Percentiles rank a stretch among this genome's conserved stretches.
Conservation (phyloP, 192 early-diverging fungal species). For the Backusella tarrabulga region DNA sequence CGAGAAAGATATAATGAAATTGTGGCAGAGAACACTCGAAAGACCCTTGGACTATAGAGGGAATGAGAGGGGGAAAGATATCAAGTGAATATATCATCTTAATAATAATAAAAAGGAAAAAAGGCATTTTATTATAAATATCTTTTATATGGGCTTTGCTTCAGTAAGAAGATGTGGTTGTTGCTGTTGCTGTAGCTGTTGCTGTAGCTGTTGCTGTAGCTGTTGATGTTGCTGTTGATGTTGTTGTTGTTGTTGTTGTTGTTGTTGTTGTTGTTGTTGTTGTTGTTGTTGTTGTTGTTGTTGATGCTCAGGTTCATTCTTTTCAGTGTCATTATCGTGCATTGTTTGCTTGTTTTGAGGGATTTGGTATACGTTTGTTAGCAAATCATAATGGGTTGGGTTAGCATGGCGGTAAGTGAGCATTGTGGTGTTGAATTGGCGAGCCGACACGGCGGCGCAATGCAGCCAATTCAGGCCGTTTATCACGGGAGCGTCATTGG, state of each 20-base stretch:
- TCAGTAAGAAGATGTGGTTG: not conserved
- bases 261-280: too few relatives aligned
- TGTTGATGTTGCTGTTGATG: too few relatives aligned
- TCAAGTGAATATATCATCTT: not conserved
- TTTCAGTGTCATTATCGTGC: not conserved
- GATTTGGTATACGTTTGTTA: constrained; percentile 59
- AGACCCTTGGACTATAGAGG: constrained; percentile 74
- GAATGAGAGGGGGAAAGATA: constrained; percentile 25
- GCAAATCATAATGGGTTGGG: constrained; percentile 49
- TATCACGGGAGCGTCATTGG: not conserved
- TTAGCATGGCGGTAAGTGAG: constrained; percentile 29
- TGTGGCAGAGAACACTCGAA: constrained; percentile 73
- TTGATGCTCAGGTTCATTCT: not conserved
- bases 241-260: too few relatives aligned
- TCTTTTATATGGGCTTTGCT: not conserved
- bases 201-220: too few relatives aligned
- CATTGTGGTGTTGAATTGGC: constrained; percentile 48
- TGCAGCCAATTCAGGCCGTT: constrained; percentile 49
- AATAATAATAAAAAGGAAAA: not conserved
- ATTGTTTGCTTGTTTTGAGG: constrained; percentile 41
- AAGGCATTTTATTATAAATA: too few relatives aligned
- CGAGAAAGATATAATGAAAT: constrained; percentile 78
- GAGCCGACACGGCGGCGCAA: constrained; percentile 49
- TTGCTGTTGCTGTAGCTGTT: too few relatives aligned
- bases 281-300: too few relatives aligned